phyloP scores from a whole-genome alignment of 2,329 filamentous ascomycete species.

The Daldinia sp. region DNA sequence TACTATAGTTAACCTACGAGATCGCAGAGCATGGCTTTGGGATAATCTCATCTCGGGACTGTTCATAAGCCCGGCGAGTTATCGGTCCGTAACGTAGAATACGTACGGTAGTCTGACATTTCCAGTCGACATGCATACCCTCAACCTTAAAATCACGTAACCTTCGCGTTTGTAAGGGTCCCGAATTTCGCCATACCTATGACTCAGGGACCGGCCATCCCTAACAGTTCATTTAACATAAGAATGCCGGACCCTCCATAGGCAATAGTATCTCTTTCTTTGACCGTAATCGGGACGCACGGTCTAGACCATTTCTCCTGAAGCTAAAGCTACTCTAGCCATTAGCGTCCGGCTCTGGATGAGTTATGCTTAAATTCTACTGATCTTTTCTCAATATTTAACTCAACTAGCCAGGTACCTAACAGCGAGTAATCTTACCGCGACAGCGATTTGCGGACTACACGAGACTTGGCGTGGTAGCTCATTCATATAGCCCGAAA shows the following conservation, averaged over 20 bases:
- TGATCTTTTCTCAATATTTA: not conserved
- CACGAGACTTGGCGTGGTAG: not conserved
- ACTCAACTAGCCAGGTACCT: not conserved
- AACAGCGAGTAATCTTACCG: not conserved
- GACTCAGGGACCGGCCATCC: not conserved
- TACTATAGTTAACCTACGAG: not conserved
- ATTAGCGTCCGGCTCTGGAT: not conserved
- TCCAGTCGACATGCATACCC: not conserved
- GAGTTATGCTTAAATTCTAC: not conserved
- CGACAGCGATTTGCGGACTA: not conserved
- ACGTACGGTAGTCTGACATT: not conserved
- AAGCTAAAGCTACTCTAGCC: not conserved
- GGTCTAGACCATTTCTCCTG: not conserved
- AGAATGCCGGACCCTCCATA: not conserved
- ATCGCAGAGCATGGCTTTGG: not conserved
- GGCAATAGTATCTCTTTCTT: not conserved
- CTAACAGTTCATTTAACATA: too few relatives aligned
- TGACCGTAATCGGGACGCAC: not conserved
- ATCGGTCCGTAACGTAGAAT: not conserved
- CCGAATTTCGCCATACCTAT: not conserved
- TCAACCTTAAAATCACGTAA: not conserved
- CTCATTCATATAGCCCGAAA: not conserved
- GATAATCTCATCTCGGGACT: not conserved
- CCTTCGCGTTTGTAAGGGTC: not conserved
- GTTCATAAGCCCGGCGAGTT: not conserved